phyloP scores from a whole-genome alignment of 1,139 yeast species.

The Suhomyces yuchorum region DNA sequence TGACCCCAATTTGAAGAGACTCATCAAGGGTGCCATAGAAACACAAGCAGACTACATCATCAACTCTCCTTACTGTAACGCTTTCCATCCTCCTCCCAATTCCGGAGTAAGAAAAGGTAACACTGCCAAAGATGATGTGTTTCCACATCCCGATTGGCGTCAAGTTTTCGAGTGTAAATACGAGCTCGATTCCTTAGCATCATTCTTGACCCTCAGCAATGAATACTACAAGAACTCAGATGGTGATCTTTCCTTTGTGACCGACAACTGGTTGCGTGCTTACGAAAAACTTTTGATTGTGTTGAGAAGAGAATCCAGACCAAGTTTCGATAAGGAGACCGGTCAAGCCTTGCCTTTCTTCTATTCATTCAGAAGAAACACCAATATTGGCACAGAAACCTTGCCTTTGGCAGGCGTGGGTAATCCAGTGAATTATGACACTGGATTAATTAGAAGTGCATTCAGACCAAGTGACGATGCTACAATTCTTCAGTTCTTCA shows the following conservation, averaged over 20 bases:
- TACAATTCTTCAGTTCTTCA: constrained; percentile 72
- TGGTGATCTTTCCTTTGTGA: constrained; percentile 53
- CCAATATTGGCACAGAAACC: constrained; percentile 80
- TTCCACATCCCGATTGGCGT: constrained; percentile 69
- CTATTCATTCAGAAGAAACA: constrained; percentile 72
- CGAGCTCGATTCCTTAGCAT: constrained; percentile 84
- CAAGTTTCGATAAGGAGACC: constrained; percentile 59
- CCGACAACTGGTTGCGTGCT: constrained; percentile 62
- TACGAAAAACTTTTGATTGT: constrained; percentile 54
- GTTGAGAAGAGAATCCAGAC: constrained; percentile 58
- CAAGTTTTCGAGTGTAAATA: constrained; percentile 87
- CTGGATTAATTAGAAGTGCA: constrained; percentile 80
- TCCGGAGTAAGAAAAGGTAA: constrained; percentile 55
- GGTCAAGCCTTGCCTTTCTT: constrained; percentile 55
- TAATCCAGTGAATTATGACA: constrained; percentile 72
- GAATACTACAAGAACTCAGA: constrained; percentile 63
- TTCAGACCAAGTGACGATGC: constrained; percentile 93
- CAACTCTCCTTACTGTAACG: constrained; percentile 80
- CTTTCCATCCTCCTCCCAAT: constrained; percentile 81
- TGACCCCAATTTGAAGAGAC: constrained; percentile 50
- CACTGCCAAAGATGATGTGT: constrained; percentile 65
- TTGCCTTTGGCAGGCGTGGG: constrained; percentile 78
- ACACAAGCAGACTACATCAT: constrained; percentile 70
- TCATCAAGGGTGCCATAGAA: constrained; percentile 76
- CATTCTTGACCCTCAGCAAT: constrained; percentile 72